A percentile compares a stretch with the other conserved stretches of the same genome.
These are phyloP conservation scores for Pyricularia grisea DNA, from an alignment of 2,329 filamentous ascomycete species.

Conservation along the genomic window DNA sequence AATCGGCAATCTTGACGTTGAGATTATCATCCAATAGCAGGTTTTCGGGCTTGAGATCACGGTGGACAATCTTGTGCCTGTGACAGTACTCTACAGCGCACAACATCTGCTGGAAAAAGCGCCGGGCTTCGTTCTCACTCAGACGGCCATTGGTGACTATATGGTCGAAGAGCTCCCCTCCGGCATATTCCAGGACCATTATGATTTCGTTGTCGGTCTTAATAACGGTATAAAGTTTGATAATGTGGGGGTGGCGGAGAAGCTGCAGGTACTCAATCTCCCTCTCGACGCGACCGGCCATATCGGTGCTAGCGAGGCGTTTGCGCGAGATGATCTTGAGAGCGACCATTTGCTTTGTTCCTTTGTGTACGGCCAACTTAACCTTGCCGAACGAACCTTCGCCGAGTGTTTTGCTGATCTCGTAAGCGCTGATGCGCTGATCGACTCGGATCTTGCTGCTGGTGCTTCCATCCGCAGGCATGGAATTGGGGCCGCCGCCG, in stretches of 20 bases:
- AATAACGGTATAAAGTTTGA: constrained; percentile 98
- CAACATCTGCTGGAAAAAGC: constrained; percentile 98
- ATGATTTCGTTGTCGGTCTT: constrained; percentile 92
- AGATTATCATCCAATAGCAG: constrained; percentile 87
- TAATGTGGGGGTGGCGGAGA: constrained; percentile 93
- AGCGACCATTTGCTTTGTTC: constrained; percentile 90
- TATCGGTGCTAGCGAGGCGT: constrained; percentile 92
- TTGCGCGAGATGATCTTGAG: constrained; percentile 96
- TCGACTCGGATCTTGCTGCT: constrained; percentile 29
- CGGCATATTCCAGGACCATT: constrained; percentile 98
- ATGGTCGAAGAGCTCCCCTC: constrained; percentile 95
- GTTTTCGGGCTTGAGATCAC: constrained; percentile 96
- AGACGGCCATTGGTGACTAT: constrained; percentile 91
- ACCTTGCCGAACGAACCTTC: constrained; percentile 99
- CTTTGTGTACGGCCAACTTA: constrained; percentile 87
- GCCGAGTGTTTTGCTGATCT: constrained; percentile 79
- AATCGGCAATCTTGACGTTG: constrained; percentile 99
- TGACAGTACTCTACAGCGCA: constrained; percentile 99
- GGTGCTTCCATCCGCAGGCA: neutral
- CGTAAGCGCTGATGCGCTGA: constrained; percentile 86
- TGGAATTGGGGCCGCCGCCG: neutral
- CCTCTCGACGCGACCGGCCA: constrained; percentile 93
- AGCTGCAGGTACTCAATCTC: constrained; percentile 98
- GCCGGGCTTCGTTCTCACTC: constrained; percentile 83
- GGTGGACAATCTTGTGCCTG: constrained; percentile 96